Evolutionary conservation across 2,329 filamentous ascomycete genomes (phyloP), one percentile per base, ranked within the genome.

Genomic region (Intubia oerlemansii): DNA sequence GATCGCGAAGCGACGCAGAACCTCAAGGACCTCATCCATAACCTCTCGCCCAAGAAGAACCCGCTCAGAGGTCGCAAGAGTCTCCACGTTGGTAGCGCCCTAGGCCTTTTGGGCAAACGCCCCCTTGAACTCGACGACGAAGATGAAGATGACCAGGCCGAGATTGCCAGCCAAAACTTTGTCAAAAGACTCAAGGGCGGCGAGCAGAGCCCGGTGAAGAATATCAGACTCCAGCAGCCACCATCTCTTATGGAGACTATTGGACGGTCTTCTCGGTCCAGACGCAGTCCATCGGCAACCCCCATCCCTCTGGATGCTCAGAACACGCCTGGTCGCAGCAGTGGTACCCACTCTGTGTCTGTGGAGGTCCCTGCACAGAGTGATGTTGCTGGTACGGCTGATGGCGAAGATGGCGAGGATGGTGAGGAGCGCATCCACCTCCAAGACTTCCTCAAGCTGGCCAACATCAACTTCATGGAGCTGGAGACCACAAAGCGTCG

Each of bases 381-480:
- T 15, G 11, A n/a, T n/a, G n/a, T n/a, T n/a, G n/a, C n/a, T n/a
- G n/a, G n/a, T n/a, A 10, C 17, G 10, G 14, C 15, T n/a, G 24
- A 30, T 13, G 25, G 22, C 5, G 29, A 27, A 24, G 32, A 31
- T 7, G 31, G 24, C 7, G 50, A 60, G 5, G 61, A 67, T n/a
- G 57, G 57, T 13, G 59, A 62, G 13, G 64, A 72, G 16, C 62
- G 60, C 14, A 82, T 92, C 30, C 76, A 84, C 25, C 59, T 98
- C 4, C 81, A 92, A 40, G 78, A 92, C 30, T 98, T 98, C 51
- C 55, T 98, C 25, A 80, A 90, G 36, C 72, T 92, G 69, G 93
- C 85, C 3, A 90, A 80, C 34, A 92, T 98, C 42, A 79, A 84
- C 30, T 98, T 98, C 53, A 93, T 98, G 78, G 88, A 98, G 46